A percentile compares a stretch with the other conserved stretches of the same genome.
Conservation (phyloP, 1,284 basidiomycete genomes). For the Phellinidium pouzarii region DNA sequence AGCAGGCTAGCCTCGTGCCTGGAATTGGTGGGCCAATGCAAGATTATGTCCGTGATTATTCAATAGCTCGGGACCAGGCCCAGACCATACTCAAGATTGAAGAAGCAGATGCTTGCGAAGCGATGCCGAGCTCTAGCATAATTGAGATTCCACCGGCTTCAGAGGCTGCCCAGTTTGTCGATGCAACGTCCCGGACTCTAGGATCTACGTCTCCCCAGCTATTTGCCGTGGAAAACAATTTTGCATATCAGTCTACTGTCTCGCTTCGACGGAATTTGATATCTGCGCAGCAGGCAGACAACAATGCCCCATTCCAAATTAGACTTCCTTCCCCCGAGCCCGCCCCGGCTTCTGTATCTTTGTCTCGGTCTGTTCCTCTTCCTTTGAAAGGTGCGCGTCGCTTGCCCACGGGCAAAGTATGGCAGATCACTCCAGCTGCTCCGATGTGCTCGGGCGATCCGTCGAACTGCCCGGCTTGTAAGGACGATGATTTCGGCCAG, state of each 20-base stretch:
- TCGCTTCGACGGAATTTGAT: conserved; percentile 54
- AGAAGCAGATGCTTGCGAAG: conserved; percentile 11
- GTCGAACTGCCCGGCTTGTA: conserved; percentile 70
- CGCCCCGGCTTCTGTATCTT: conserved; percentile 27
- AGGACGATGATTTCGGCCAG: conserved; percentile 75
- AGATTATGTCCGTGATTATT: conserved; percentile 23
- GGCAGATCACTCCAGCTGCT: conserved; percentile 11
- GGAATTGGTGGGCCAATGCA: conserved; percentile 20
- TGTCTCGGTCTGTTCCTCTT: conserved; percentile 24
- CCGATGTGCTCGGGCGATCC: conserved; percentile 53
- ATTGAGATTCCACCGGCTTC: conserved; percentile 12
- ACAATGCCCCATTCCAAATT: conserved; percentile 34
- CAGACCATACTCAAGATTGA: conserved; percentile 19
- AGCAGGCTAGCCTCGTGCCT: conserved; percentile 27
- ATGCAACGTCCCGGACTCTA: not conserved
- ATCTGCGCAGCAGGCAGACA: conserved; percentile 7
- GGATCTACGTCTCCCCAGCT: conserved; percentile 10
- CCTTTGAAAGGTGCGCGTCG: conserved; percentile 21
- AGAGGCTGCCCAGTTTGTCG: not conserved
- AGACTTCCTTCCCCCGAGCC: conserved; percentile 40
- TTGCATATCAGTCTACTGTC: conserved; percentile 70
- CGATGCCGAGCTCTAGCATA: conserved; percentile 3
- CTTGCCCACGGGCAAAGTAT: conserved; percentile 5
- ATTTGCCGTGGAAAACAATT: conserved; percentile 70
- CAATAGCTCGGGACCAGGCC: conserved; percentile 26